Base-by-base conservation (phyloP, 208 protist genomes). In the Leishmania braziliensis region DNA sequence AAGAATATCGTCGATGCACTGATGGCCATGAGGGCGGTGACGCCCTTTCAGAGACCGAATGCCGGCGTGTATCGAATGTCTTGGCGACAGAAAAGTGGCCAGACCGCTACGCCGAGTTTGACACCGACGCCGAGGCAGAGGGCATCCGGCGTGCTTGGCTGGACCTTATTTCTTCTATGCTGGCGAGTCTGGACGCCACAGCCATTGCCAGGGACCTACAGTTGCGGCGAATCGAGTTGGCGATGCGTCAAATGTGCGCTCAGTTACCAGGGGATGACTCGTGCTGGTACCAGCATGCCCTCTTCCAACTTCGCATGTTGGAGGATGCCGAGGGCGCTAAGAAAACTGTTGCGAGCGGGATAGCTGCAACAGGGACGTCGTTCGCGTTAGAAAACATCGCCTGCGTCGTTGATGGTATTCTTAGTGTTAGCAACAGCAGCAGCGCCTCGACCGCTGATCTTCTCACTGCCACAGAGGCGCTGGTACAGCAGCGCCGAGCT, bases 191-290 rank as follows among this genome's bases (percentile, higher is more conserved):
- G 23, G 68, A 85, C 3, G 73, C 78, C 26, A 75, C 72, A 20
- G 70, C 70, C 33, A 73, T 89, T 63, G 53, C 66, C 9, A 62
- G 33, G 14, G 91, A 93, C 39, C 69, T 97, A 58, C 87, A 97
- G 48, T 70, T 92, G 20, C 79, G 88, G 43, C 91, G 94, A 9
- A 91, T 94, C n/a, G 92, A 96, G 54, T 81, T 97, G 69, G 94
- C 94, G 33, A 92, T 92, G 80, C 86, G 92, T 16, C 94, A 97
- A 70, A 90, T 97, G 87, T 96, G 92, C 79, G 82, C 74, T 36
- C 91, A 95, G 76, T 86, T 97, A 43, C 75, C 84, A 6, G 72
- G 75, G 43, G 88, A 93, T 66, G 91, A 96, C 79, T 87, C 90
- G 20, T 95, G 89, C 75, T 96, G 90, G 87, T 94, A 92, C 62